Base-by-base conservation (phyloP, 2,329 filamentous ascomycete species). In the Venturia asperata region DNA sequence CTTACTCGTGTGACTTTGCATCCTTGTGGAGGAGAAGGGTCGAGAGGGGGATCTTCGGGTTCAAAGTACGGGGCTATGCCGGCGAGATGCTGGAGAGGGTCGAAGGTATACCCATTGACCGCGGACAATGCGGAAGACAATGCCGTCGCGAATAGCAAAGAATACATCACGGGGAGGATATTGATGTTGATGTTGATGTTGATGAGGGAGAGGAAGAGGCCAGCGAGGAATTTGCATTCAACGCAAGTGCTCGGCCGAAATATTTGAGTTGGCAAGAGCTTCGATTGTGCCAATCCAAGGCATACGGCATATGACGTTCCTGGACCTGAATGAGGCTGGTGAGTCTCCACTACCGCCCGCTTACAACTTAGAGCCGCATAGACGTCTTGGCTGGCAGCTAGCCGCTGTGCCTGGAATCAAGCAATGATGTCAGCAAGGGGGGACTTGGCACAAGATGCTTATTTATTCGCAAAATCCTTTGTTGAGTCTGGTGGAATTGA, bases 41-140 rank as follows among this genome's bases (percentile, higher is more conserved):
- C 77, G 64, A 79, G 76, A 43, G 76, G 73, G 41, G 80, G 79
- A 65, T 80, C 77, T 13, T 76, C 70, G 17, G 79, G 78, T 68
- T 81, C 78, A 67, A 80, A 82, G 70, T 81, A 81, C 0, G 80
- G 80, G 15, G 80, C 75, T 39, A 81, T 80, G 61, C 80, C 80
- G 34, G 80, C 77, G 1, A 82, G 74, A 71, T 82, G 80, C 67
- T 80, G 68, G 24, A 82, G 70, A 11, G 80, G 79, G 64, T 82
- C 74, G 70, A 82, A 82, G 1, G 72, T 71, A 66, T 79, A 80
- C 24, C 15, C 15, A 19, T 30, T 37, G 13, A 37, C 52, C 11
- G 9, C 15, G 0, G 30, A 56, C 19, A 56, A 17, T 56, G 52
- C 30, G 5, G 27, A 34, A 5, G 30, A 37, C 15, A 56, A 37